Conservation (phyloP, 495 filamentous ascomycete genomes). For the Penicillium angulare region DNA sequence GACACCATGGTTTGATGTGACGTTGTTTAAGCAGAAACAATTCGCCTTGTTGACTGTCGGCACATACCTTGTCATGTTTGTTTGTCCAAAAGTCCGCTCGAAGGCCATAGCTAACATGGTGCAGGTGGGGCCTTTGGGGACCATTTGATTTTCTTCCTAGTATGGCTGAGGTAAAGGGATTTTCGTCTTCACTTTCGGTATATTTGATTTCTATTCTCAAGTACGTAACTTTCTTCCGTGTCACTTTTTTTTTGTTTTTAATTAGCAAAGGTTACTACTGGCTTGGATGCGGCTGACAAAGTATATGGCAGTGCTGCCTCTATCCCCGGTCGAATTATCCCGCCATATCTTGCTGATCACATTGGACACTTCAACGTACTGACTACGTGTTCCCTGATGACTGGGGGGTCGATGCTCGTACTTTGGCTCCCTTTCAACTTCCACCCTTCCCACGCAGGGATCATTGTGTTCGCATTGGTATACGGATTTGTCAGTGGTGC, state of each 20-base stretch:
- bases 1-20: not conserved
- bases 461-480: constrained; percentile 30
- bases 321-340: not conserved
- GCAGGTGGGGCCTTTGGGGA: constrained; percentile 3
- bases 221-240: too few relatives aligned
- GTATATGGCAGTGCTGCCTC: constrained; percentile 1
- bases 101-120: too few relatives aligned
- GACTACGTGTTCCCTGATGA: too few relatives aligned
- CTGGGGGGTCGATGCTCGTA: not conserved
- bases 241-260: too few relatives aligned
- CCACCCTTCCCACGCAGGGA: constrained; percentile 22
- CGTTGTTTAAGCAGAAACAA: not conserved
- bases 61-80: not conserved
- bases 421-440: too few relatives aligned
- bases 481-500: constrained; percentile 40
- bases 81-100: too few relatives aligned
- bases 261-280: too few relatives aligned
- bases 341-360: not conserved
- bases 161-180: not conserved
- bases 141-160: constrained; percentile 1
- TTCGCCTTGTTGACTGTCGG: not conserved
- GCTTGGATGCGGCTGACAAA: too few relatives aligned
- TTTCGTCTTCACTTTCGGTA: not conserved
- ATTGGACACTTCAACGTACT: not conserved
- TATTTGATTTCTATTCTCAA: not conserved